A percentile compares a stretch with the other conserved stretches of the same genome.
These are phyloP conservation scores for Acacia acuminata DNA, from an alignment of 306 rosid species.

Conservation along the genomic window DNA sequence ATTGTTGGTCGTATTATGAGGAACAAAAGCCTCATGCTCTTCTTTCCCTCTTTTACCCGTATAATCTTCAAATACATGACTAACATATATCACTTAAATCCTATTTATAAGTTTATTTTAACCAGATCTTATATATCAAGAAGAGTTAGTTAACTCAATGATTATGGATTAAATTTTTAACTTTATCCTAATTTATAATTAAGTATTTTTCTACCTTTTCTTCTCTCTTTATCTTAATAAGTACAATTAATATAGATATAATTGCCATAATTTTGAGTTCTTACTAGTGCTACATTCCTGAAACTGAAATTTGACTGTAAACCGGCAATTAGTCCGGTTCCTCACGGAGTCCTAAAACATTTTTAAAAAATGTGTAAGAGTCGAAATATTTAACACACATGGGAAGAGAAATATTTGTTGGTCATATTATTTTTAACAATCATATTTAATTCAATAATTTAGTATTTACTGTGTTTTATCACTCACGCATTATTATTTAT, in stretches of 20 bases:
- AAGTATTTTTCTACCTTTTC: no score
- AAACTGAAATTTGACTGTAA: neutral
- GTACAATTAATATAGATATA: no score
- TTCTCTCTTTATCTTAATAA: no score
- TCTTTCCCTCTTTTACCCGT: neutral
- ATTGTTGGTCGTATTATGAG: neutral
- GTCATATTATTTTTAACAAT: neutral
- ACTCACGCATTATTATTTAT: neutral
- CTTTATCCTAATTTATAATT: no score
- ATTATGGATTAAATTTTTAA: no score
- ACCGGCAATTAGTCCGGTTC: neutral
- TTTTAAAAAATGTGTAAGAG: no score
- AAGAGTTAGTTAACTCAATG: no score
- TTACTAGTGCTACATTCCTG: neutral
- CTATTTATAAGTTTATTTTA: no score
- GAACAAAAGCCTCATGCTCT: neutral
- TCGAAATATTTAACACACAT: neutral
- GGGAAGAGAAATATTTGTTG: neutral
- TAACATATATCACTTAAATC: no score
- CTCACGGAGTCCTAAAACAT: neutral
- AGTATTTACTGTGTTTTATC: neutral
- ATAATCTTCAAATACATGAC: neutral
- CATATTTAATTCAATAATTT: neutral
- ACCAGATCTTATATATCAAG: no score
- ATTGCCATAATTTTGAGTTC: no score